These are phyloP conservation scores for Naematelia aurantialba DNA, from an alignment of 768 basidiomycete species.

Conservation along the genomic window DNA sequence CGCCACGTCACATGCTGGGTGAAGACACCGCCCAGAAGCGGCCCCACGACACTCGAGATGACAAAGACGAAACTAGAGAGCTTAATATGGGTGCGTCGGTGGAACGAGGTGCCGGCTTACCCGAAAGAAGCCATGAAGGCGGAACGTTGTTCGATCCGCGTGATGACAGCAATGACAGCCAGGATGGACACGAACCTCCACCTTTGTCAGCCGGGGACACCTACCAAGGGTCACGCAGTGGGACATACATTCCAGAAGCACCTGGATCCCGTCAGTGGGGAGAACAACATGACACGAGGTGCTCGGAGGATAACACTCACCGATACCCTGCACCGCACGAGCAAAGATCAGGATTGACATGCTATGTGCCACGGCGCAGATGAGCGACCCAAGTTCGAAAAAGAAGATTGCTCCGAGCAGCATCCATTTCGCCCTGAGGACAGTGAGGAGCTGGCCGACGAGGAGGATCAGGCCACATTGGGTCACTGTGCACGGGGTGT, in stretches of 20 bases:
- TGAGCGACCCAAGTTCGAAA: conserved; percentile 48
- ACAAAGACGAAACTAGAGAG: conserved; percentile 30
- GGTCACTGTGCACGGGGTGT: conserved; percentile 16
- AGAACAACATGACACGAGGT: no score
- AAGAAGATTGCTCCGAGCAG: conserved; percentile 46
- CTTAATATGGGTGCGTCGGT: not conserved
- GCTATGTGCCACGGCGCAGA: conserved; percentile 47
- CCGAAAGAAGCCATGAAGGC: conserved; percentile 46
- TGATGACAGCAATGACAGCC: conserved; percentile 49
- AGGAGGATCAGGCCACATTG: conserved; percentile 47
- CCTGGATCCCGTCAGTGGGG: no score
- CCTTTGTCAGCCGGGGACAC: conserved; percentile 30
- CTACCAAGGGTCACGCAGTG: no score
- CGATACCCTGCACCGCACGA: conserved; percentile 42
- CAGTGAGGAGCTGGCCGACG: conserved; percentile 45
- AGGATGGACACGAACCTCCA: conserved; percentile 54
- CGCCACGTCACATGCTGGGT: conserved; percentile 51
- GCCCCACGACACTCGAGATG: conserved; percentile 47
- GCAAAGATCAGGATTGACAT: conserved; percentile 45
- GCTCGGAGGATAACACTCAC: conserved; percentile 5
- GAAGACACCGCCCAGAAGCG: conserved; percentile 49
- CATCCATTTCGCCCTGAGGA: conserved; percentile 47
- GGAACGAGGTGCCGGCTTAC: conserved; percentile 1
- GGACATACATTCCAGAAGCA: conserved; percentile 23
- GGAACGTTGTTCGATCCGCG: conserved; percentile 35